Percentiles rank a stretch among this genome's conserved stretches.
These are phyloP conservation scores for Boletus vinaceobasis DNA, from an alignment of 768 basidiomycete species.

Conservation along the genomic window DNA sequence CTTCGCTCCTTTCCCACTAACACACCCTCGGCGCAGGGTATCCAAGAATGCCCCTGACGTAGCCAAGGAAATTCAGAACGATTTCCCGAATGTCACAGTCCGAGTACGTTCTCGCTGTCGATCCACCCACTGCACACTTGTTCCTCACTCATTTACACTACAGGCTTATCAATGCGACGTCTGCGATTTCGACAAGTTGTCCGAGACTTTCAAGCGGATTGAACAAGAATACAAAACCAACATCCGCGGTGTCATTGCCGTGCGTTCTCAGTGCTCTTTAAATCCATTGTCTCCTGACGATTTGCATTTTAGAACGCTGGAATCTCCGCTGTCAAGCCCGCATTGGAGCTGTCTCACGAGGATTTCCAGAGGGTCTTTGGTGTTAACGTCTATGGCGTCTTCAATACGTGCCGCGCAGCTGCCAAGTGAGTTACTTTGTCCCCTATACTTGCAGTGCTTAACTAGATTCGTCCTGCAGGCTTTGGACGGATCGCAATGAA, in stretches of 20 bases:
- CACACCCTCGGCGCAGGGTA: constrained; percentile 29
- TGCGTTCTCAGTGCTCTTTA: constrained; percentile 16
- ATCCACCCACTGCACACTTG: no score
- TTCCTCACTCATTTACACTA: not conserved
- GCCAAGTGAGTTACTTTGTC: constrained; percentile 40
- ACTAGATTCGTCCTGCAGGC: constrained; percentile 22
- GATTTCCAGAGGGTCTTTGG: constrained; percentile 56
- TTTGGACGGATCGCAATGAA: constrained; percentile 38
- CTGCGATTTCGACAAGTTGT: constrained; percentile 42
- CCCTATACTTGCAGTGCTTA: not conserved
- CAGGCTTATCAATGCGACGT: constrained; percentile 69
- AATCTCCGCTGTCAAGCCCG: constrained; percentile 60
- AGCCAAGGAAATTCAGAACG: constrained; percentile 43
- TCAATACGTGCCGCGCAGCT: constrained; percentile 57
- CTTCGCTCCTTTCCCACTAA: not conserved
- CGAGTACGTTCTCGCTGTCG: constrained; percentile 8
- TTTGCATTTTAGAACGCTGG: constrained; percentile 49
- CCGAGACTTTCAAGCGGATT: constrained; percentile 45
- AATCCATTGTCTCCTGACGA: not conserved
- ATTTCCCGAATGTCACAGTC: constrained; percentile 45
- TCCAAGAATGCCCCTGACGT: constrained; percentile 47
- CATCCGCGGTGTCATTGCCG: constrained; percentile 56
- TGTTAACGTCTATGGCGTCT: constrained; percentile 65
- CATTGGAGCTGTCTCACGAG: constrained; percentile 49
- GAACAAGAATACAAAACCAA: constrained; percentile 41